Percentiles rank a stretch among this genome's conserved stretches.
phyloP scores from a whole-genome alignment of 2,329 filamentous ascomycete species.

The Cucurbitaria berberidis region DNA sequence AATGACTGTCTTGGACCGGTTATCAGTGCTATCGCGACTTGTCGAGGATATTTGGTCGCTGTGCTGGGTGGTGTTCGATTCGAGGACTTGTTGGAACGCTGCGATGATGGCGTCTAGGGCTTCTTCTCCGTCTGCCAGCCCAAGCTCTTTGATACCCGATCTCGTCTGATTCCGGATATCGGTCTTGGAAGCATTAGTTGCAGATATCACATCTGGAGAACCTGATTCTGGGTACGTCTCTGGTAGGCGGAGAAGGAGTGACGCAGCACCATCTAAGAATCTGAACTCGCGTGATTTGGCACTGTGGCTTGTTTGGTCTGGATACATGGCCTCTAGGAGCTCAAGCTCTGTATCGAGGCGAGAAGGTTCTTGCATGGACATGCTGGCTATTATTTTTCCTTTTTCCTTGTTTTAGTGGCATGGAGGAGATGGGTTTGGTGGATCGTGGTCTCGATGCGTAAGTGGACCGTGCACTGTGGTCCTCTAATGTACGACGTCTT shows the following conservation, averaged over 20 bases:
- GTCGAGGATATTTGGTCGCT: background rate
- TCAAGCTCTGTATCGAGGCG: constrained; percentile 48
- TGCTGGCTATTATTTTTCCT: constrained; percentile 2
- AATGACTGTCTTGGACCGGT: constrained; percentile 46
- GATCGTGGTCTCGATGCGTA: background rate
- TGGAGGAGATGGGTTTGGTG: background rate
- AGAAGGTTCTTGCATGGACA: constrained; percentile 14
- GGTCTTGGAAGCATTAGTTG: constrained; percentile 40
- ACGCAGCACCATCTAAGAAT: constrained; percentile 37
- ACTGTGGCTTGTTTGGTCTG: constrained; percentile 47
- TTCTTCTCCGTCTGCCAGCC: constrained; percentile 49
- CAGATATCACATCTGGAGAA: constrained; percentile 49
- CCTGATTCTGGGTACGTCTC: constrained; percentile 46
- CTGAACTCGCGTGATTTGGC: constrained; percentile 47
- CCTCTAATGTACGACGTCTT: background rate
- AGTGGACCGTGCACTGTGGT: background rate
- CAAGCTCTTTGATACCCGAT: constrained; percentile 30
- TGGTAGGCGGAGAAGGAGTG: constrained; percentile 49
- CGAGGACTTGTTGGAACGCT: constrained; percentile 41
- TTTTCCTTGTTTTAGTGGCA: background rate
- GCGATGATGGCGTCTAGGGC: constrained; percentile 52
- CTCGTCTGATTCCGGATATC: constrained; percentile 48
- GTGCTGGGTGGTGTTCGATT: constrained; percentile 1
- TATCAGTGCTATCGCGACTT: background rate
- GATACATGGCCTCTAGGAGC: constrained; percentile 55